Conservation (phyloP, 1,284 basidiomycete species). For the Hypsizygus ulmarius region DNA sequence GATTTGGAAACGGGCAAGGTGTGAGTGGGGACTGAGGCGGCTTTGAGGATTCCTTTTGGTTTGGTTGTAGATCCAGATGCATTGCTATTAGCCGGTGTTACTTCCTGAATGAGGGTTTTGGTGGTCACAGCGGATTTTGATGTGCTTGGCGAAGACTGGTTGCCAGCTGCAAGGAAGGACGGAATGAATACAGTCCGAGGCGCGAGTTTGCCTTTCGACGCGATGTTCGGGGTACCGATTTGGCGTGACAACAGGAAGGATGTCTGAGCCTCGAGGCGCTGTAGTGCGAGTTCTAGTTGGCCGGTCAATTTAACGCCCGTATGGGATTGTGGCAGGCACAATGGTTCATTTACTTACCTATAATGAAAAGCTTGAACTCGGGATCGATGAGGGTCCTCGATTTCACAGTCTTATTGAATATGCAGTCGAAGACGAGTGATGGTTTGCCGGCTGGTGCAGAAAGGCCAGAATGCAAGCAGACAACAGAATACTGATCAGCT, state of each 20-base stretch:
- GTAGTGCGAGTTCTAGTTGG: slow-evolving; percentile 58
- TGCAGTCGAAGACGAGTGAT: slow-evolving; percentile 67
- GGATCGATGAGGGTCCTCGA: slow-evolving; percentile 54
- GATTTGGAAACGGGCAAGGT: neutral
- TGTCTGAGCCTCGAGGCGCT: slow-evolving; percentile 62
- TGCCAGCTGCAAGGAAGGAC: slow-evolving; percentile 30
- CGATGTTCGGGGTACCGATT: slow-evolving; percentile 67
- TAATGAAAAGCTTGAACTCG: slow-evolving; percentile 65
- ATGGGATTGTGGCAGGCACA: neutral
- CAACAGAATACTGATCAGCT: neutral
- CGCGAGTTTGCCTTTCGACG: slow-evolving; percentile 59
- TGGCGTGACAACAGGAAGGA: slow-evolving; percentile 57
- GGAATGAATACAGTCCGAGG: slow-evolving; percentile 59
- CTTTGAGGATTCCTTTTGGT: slow-evolving; percentile 22
- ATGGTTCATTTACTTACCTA: slow-evolving; percentile 43
- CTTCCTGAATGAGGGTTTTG: slow-evolving; percentile 20
- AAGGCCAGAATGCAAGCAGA: neutral
- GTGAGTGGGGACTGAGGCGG: slow-evolving; percentile 5
- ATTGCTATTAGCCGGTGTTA: neutral
- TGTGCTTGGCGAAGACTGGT: neutral
- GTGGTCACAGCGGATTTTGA: neutral
- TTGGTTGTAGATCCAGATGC: slow-evolving; percentile 3
- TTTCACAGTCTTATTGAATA: slow-evolving; percentile 59
- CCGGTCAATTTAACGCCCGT: neutral
- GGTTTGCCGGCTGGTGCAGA: slow-evolving; percentile 56